Evolutionary conservation across 257 asterid species (phyloP), one percentile per base, ranked within the genome.

Genomic region (Rhazya stricta): DNA sequence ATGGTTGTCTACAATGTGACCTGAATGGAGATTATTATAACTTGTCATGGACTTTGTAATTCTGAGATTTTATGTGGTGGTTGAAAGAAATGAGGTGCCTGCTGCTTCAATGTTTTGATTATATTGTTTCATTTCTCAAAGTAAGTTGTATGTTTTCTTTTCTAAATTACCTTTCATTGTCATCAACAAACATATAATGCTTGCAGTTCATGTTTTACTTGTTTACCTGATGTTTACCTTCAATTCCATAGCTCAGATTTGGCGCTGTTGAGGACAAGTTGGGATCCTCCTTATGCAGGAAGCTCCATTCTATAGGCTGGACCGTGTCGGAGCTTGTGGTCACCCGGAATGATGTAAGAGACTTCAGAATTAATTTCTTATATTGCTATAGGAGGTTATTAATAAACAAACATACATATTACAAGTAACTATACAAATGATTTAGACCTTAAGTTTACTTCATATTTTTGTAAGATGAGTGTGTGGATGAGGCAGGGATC

Each of bases 201-300:
- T 37, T 9, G 50, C 71, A 25, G 42, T 19, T 65, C 18, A 3
- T 10, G 4, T n/a, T 54, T 70, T 58, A 45, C 32, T 32, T 41
- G 60, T 41, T 32, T 51, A 76, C 82, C 79, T 82, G 69, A 84
- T 78, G 76, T 76, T 73, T 75, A 82, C 76, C 78, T 77, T 82
- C 84, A 88, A 86, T 81, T 88, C 89, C 93, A 83, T 93, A 93
- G 98, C 97, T 93, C 98, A 93, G 98, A 90, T 93, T 85, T 84
- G 96, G 97, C 90, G 83, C 86, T 69, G 89, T 91, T 77, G 94
- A 91, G 93, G 96, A 91, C 81, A 83, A 71, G 70, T 77, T 93
- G 83, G 84, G 95, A 71, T 83, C 87, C 74, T 56, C 80, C 62
- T 76, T 93, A 86, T 86, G 90, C 75, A 79, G 57, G 61, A 88